Evolutionary conservation across 1,139 yeast genomes (phyloP), one percentile per base, ranked within the genome.

Genomic region (Candida neerlandica): DNA sequence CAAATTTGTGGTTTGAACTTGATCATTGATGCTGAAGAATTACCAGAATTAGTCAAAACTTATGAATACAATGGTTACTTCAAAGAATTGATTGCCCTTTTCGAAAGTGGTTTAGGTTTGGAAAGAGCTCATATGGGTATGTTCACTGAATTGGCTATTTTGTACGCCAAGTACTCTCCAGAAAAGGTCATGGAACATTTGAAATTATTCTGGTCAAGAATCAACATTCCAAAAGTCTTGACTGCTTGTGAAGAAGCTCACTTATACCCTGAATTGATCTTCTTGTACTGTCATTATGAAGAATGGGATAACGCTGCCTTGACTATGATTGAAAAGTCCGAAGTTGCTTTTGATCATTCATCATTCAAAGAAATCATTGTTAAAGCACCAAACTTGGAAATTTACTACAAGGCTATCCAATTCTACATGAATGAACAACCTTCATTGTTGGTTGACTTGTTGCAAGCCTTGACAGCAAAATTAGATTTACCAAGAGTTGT

Each of bases 111-210:
- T 59, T 81, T 94, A 53, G 96, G 96, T 46, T 81, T 94, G 61
- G 99, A 94, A 77, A 88, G 99, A 69, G 99, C 99, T 37, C 99
- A 95, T 67, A 94, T 94, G 98, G 99, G 98, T 62, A 94, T 94
- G 98, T 94, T 95, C 68, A 94, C 99, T 10, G 97, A 92, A 70
- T 81, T 95, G 64, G 97, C 98, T 16, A 80, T 89, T 48, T 78
- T 94, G 61, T 94, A 94, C 75, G 81, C 95, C 59, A 94, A 92
- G 70, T 94, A 92, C 72, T 83, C 84, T 56, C 97, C 98, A 41
- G 89, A 85, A 52, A 87, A 86, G 72, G 89, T 96, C 47, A 89
- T 90, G 91, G 99, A 94, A 71, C 99, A 94, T 72, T 80, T 94
- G 81, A 92, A 92, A 69, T 77, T 94, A 62, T 95, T 94, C 82